Evolutionary conservation across 768 basidiomycete genomes (phyloP).

Genomic region (Termitomyces sp.): DNA sequence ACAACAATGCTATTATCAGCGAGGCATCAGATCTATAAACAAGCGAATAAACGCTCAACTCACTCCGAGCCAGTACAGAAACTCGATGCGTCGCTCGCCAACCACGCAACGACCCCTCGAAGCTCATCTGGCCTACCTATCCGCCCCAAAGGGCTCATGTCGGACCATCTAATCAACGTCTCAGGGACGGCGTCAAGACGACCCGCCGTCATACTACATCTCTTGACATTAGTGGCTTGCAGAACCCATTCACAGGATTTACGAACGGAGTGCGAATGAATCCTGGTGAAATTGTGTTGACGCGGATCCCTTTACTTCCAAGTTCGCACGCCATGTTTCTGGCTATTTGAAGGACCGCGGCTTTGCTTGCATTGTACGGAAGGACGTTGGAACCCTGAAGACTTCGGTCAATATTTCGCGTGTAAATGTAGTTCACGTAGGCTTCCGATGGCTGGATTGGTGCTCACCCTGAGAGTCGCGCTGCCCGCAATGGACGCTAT

Average conservation of each 20-base stretch:
- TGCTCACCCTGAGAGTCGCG: background rate
- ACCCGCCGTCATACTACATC: background rate
- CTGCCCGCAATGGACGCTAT: constrained; percentile 53
- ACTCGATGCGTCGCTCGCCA: background rate
- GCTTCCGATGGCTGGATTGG: background rate
- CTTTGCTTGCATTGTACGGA: constrained; percentile 74
- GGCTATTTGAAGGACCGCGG: constrained; percentile 73
- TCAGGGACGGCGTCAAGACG: background rate
- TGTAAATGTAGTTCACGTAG: background rate
- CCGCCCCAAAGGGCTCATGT: too few relatives aligned
- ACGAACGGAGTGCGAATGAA: background rate
- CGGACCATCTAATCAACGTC: background rate
- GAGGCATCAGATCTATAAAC: background rate
- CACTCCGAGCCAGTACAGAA: background rate
- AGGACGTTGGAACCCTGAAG: constrained; percentile 45
- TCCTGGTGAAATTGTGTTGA: constrained; percentile 68
- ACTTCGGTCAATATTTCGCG: background rate
- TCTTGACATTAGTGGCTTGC: background rate
- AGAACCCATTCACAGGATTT: background rate
- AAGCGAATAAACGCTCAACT: background rate
- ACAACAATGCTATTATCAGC: background rate
- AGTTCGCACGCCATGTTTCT: constrained; percentile 59
- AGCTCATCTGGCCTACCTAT: background rate
- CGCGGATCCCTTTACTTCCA: constrained; percentile 49
- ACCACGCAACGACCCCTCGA: background rate